A percentile compares a stretch with the other conserved stretches of the same genome.
Conservation (phyloP, 345 rosid genomes). For the Clausena lansium region DNA sequence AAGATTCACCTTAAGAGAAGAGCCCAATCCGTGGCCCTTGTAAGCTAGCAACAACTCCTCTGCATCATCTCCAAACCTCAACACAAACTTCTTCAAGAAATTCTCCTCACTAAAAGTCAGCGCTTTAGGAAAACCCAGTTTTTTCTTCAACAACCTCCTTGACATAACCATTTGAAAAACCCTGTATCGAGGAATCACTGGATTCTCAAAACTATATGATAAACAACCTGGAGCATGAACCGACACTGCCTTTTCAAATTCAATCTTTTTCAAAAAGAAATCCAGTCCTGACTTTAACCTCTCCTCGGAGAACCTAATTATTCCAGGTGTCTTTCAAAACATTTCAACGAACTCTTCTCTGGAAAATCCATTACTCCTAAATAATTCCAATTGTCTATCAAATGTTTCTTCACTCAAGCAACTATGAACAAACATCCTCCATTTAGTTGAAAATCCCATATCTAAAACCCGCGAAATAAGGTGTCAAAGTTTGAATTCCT, state of each 20-base stretch:
- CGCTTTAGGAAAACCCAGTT: slow-evolving; percentile 6
- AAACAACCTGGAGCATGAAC: slow-evolving; percentile 20
- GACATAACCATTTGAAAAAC: slow-evolving; percentile 34
- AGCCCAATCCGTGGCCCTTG: slow-evolving; percentile 16
- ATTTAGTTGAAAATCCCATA: slow-evolving; percentile 36
- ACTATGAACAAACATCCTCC: slow-evolving; percentile 42
- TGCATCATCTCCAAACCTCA: slow-evolving; percentile 27
- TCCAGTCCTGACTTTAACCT: slow-evolving; percentile 33
- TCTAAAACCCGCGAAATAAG: slow-evolving; percentile 18
- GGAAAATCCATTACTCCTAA: slow-evolving; percentile 33
- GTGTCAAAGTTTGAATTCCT: slow-evolving; percentile 18
- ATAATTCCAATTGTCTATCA: slow-evolving; percentile 25
- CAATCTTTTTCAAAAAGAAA: slow-evolving; percentile 25
- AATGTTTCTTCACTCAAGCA: slow-evolving; percentile 26
- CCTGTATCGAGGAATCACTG: slow-evolving; percentile 34
- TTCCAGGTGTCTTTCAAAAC: slow-evolving; percentile 28
- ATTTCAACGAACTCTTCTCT: slow-evolving; percentile 23
- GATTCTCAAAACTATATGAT: slow-evolving; percentile 30
- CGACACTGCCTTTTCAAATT: slow-evolving; percentile 23
- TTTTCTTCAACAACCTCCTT: slow-evolving; percentile 29
- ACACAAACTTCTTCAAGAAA: slow-evolving; percentile 31
- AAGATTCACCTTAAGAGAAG: background rate
- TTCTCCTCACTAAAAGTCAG: slow-evolving; percentile 13
- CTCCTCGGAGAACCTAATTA: slow-evolving; percentile 28
- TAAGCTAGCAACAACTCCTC: slow-evolving; percentile 34